Conservation (phyloP, 495 filamentous ascomycete species). For the Polyplosphaeria fusca region DNA sequence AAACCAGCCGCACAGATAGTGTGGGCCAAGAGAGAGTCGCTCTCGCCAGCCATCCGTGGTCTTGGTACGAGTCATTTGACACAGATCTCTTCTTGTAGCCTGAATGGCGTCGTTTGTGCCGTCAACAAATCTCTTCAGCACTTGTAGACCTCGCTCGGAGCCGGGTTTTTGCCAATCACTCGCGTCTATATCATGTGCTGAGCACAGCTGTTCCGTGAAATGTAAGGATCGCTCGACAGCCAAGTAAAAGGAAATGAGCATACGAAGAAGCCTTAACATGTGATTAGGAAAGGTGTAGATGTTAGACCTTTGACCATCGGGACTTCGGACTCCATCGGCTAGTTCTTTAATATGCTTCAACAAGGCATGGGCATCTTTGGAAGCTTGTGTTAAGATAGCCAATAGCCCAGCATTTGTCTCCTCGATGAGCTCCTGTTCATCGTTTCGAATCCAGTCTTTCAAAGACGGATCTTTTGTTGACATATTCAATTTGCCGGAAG, state of each 20-base stretch:
- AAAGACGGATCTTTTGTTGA: no score
- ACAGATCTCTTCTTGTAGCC: conserved; percentile 18
- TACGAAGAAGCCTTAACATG: conserved; percentile 9
- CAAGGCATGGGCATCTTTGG: not conserved
- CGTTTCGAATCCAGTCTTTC: conserved; percentile 11
- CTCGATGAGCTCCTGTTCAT: conserved; percentile 7
- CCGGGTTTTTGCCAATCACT: not conserved
- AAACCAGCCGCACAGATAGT: conserved; percentile 27
- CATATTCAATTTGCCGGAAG: not conserved
- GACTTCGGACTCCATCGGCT: conserved; percentile 15
- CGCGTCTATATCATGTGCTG: not conserved
- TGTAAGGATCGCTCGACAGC: conserved; percentile 22
- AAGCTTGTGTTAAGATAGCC: not conserved
- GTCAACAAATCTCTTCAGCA: conserved; percentile 13
- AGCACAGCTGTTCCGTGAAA: conserved; percentile 3
- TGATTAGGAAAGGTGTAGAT: conserved; percentile 13
- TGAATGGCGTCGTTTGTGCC: not conserved
- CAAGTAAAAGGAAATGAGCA: conserved; percentile 14
- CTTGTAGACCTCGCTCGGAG: conserved; percentile 6
- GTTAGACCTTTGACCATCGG: conserved; percentile 12
- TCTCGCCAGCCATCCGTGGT: not conserved
- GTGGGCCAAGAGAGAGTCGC: conserved; percentile 15
- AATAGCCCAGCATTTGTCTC: not conserved
- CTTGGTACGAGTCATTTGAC: conserved; percentile 11
- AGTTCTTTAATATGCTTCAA: conserved; percentile 5